Percentiles rank a stretch among this genome's conserved stretches.
These are phyloP conservation scores for Apostasia ramifera DNA, from an alignment of 106 monocot genomes.

Conservation along the genomic window DNA sequence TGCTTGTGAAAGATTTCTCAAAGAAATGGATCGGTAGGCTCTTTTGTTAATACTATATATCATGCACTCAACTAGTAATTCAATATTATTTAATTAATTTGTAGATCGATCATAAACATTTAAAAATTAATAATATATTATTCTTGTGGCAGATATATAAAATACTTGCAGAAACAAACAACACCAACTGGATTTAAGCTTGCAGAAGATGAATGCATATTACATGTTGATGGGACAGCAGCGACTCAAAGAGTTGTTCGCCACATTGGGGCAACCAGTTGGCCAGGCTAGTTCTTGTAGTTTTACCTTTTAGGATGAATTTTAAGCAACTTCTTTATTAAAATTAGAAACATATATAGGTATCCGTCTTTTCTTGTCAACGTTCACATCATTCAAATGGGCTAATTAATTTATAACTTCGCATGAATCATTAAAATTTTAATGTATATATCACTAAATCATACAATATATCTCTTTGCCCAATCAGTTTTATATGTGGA, in stretches of 20 bases:
- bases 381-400: too few species aligned
- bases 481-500: too few species aligned
- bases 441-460: too few species aligned
- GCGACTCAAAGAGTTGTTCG: conserved; percentile 71
- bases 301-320: neutral
- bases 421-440: too few species aligned
- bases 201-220: conserved; percentile 69
- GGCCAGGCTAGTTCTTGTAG: conserved; percentile 53
- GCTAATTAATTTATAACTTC: too few species aligned
- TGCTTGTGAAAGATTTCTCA: conserved; percentile 82
- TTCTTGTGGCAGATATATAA: conserved; percentile 31
- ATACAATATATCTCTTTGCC: too few species aligned
- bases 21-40: conserved; percentile 72
- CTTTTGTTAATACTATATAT: neutral
- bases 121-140: too few species aligned
- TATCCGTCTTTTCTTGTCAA: too few species aligned
- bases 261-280: conserved; percentile 70
- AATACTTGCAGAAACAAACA: conserved; percentile 47
- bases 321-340: too few species aligned
- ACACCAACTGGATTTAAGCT: conserved; percentile 59
- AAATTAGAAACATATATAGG: too few species aligned
- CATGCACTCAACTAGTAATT: neutral
- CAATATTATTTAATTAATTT: neutral
- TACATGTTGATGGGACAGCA: conserved; percentile 82
- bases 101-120: neutral